Conservation (phyloP, 176 grass and related monocot genomes). For the Hsuehochloa calcarea region DNA sequence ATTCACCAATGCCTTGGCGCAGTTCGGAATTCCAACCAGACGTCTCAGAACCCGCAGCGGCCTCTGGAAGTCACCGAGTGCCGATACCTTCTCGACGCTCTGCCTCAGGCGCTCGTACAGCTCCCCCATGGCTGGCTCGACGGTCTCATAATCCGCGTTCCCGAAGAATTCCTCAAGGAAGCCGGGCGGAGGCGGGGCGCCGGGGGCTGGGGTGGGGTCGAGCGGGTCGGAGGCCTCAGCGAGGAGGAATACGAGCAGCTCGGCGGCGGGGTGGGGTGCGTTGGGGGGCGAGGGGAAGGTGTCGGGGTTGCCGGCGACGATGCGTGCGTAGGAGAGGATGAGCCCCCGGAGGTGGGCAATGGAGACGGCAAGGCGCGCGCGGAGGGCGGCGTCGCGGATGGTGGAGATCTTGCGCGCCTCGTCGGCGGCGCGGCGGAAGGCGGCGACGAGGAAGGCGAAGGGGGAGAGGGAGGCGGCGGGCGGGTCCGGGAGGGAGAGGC, state of each 20-base stretch:
- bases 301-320: slow-evolving; percentile 72
- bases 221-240: slow-evolving; percentile 57
- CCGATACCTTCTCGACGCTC: slow-evolving; percentile 63
- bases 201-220: slow-evolving; percentile 54
- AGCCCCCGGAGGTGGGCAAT: slow-evolving; percentile 57
- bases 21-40: slow-evolving; percentile 63
- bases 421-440: slow-evolving; percentile 72
- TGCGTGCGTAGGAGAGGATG: slow-evolving; percentile 73
- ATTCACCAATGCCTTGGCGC: slow-evolving; percentile 75
- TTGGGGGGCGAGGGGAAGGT: slow-evolving; percentile 51
- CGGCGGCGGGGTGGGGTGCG: slow-evolving; percentile 37
- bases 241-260: slow-evolving; percentile 72
- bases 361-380: slow-evolving; percentile 47
- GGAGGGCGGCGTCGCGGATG: slow-evolving; percentile 61
- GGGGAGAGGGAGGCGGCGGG: slow-evolving; percentile 35
- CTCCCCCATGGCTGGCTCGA: slow-evolving; percentile 57
- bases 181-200: slow-evolving; percentile 46
- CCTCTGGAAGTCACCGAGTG: slow-evolving; percentile 80
- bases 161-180: slow-evolving; percentile 82
- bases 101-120: slow-evolving; percentile 73
- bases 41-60: slow-evolving; percentile 66
- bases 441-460: slow-evolving; percentile 60
- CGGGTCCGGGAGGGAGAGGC: slow-evolving; percentile 59
- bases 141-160: slow-evolving; percentile 53
- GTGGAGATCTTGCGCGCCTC: slow-evolving; percentile 80